phyloP scores from a whole-genome alignment of 345 rosid species.

The Bruguiera gymnorhiza region DNA sequence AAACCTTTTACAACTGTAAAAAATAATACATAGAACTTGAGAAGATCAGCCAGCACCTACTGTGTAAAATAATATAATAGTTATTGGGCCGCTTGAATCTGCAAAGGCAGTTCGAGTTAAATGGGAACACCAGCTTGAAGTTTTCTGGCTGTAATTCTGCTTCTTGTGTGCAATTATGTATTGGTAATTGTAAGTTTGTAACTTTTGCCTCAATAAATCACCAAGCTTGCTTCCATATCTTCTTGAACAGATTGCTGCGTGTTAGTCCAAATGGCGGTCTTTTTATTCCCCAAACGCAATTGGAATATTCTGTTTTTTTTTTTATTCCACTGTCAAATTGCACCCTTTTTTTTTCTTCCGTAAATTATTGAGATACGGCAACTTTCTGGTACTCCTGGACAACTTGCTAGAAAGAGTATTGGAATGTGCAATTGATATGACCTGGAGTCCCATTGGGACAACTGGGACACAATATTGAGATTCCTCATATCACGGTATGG shows the following conservation, averaged over 20 bases:
- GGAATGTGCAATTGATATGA: not conserved
- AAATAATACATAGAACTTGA: not conserved
- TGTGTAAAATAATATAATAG: not conserved
- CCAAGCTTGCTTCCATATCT: not conserved
- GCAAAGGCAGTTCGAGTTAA: not conserved
- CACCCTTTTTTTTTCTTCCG: not conserved
- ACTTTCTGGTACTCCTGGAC: not conserved
- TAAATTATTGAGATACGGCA: not conserved
- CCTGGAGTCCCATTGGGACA: not conserved
- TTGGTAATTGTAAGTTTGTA: not conserved
- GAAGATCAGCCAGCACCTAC: not conserved
- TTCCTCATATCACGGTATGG: not conserved
- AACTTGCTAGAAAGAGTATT: no score
- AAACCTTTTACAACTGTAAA: not conserved
- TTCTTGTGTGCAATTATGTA: not conserved
- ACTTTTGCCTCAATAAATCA: not conserved
- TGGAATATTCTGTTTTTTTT: not conserved
- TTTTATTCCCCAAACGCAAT: not conserved
- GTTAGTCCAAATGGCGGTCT: no score
- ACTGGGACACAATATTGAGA: conserved; percentile 2
- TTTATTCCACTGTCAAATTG: not conserved
- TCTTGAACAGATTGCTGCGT: not conserved
- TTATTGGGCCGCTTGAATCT: not conserved
- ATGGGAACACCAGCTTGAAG: not conserved
- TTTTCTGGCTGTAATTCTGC: not conserved